Base-by-base conservation (phyloP, 2,329 filamentous ascomycete genomes). In the Neurospora crassa region DNA sequence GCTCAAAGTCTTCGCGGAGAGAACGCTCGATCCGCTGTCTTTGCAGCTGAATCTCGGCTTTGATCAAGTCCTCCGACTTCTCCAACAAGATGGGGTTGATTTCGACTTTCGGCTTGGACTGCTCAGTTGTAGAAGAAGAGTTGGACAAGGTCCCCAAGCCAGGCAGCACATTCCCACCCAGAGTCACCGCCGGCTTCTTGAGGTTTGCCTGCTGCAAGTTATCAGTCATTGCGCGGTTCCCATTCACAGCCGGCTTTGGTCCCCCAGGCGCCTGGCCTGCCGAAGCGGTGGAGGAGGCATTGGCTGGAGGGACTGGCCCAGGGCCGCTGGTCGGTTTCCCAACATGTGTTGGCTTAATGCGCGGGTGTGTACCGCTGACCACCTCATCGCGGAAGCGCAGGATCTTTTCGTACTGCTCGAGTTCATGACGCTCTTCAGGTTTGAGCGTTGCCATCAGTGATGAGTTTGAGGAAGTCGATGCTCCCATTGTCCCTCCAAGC, bases 41-140 rank as follows among this genome's bases (percentile, higher is more conserved):
- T 81, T 93, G 92, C 74, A 95, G 82, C 79, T 91, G 89, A 73
- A 93, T 84, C 81, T 97, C 93, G 78, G 93, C 93, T 82, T 89
- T 91, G 78, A 96, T 89, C 75, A 96, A 84, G 78, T 92, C 89
- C 78, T 93, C 91, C 76, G 94, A 94, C 81, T 97, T 97, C 78
- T 92, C 91, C 80, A 96, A 86, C 76, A 96, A 86, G 73, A 96
- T 89, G 68, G 93, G 92, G 80, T 96, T 89, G 82, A 96, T 92
- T 80, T 91, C 90, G 72, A 89, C 88, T 74, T 86, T 87, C 76
- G 78, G 82, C 74, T 70, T 72, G 41, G 71, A 67, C 29, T 70
- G 67, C 41, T 59, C 69, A 67, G 34, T 59, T 8, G 29, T 29
- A 29, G 34, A 37, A 34, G 72, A 68, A 67, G 69, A 37, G 69